A percentile compares a stretch with the other conserved stretches of the same genome.
Evolutionary conservation across 2,329 filamentous ascomycete species (phyloP).

Genomic region (Cytospora chrysosperma): DNA sequence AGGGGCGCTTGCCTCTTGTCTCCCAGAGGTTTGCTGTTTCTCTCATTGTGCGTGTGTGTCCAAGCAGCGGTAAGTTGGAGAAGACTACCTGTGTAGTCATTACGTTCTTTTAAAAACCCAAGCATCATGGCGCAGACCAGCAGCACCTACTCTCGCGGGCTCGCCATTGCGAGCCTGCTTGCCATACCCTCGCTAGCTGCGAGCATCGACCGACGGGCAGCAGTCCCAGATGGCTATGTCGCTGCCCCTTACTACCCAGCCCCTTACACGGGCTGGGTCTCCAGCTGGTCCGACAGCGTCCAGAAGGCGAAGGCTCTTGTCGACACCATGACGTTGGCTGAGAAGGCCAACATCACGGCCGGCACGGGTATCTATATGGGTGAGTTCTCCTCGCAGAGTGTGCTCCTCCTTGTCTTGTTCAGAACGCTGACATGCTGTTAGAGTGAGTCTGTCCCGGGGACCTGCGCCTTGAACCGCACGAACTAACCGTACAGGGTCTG

Average conservation of each 20-base stretch:
- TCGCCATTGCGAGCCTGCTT: slow-evolving; percentile 21
- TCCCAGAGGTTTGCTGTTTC: neutral
- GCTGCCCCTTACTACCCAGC: slow-evolving; percentile 69
- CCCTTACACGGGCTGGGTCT: slow-evolving; percentile 68
- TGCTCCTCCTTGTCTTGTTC: neutral
- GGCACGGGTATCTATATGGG: slow-evolving; percentile 73
- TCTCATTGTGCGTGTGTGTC: too few species aligned
- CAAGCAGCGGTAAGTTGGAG: slow-evolving; percentile 7
- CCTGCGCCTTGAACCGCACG: neutral
- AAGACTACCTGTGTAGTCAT: neutral
- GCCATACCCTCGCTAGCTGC: slow-evolving; percentile 26
- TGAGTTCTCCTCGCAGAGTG: slow-evolving; percentile 27
- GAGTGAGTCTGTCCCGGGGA: slow-evolving; percentile 27
- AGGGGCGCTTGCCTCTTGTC: neutral
- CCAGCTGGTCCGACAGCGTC: slow-evolving; percentile 69
- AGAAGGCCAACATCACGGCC: slow-evolving; percentile 75
- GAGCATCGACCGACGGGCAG: slow-evolving; percentile 29
- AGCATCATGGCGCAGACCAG: slow-evolving; percentile 17
- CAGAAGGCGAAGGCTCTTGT: slow-evolving; percentile 67
- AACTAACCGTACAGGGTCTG: slow-evolving; percentile 51
- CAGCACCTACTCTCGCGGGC: slow-evolving; percentile 3
- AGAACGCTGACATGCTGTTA: slow-evolving; percentile 21
- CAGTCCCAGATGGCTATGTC: slow-evolving; percentile 38
- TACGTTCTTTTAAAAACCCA: slow-evolving; percentile 9
- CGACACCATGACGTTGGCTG: slow-evolving; percentile 73